These are phyloP conservation scores for Primulina huaijiensis DNA, from an alignment of 257 asterid species.

Conservation along the genomic window DNA sequence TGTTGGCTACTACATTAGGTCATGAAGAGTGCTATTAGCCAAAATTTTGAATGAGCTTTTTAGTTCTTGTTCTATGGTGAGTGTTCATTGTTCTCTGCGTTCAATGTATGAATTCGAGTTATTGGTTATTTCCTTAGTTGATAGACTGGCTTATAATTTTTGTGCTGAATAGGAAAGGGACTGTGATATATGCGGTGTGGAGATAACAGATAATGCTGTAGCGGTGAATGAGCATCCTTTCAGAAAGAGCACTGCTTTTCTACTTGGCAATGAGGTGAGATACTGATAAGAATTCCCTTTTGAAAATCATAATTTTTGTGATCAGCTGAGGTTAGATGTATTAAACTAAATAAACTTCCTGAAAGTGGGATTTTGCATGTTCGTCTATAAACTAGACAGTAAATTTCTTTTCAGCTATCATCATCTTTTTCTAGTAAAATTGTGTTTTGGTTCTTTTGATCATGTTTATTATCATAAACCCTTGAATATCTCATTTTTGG, in stretches of 20 bases:
- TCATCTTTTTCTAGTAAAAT: conserved; percentile 11
- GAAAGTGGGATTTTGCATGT: neutral
- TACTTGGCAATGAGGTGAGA: conserved; percentile 93
- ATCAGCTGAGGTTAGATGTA: neutral
- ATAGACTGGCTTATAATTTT: conserved; percentile 2
- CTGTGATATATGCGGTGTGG: conserved; percentile 96
- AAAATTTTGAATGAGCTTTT: no score
- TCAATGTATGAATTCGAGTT: neutral
- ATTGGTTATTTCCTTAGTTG: neutral
- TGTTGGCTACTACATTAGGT: neutral
- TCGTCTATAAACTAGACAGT: neutral
- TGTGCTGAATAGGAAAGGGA: conserved; percentile 59
- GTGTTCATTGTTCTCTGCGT: neutral
- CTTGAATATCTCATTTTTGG: conserved; percentile 9
- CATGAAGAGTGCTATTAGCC: neutral
- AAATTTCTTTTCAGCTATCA: neutral
- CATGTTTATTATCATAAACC: conserved; percentile 4
- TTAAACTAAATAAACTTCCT: neutral
- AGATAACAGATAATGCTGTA: conserved; percentile 70
- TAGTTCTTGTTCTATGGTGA: neutral
- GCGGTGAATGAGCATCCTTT: conserved; percentile 86
- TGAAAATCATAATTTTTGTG: neutral
- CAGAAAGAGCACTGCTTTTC: conserved; percentile 87
- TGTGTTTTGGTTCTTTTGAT: conserved; percentile 10
- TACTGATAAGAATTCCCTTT: conserved; percentile 1